Conservation (phyloP, 2,329 filamentous ascomycete species). For the Chaetomium strumarium region DNA sequence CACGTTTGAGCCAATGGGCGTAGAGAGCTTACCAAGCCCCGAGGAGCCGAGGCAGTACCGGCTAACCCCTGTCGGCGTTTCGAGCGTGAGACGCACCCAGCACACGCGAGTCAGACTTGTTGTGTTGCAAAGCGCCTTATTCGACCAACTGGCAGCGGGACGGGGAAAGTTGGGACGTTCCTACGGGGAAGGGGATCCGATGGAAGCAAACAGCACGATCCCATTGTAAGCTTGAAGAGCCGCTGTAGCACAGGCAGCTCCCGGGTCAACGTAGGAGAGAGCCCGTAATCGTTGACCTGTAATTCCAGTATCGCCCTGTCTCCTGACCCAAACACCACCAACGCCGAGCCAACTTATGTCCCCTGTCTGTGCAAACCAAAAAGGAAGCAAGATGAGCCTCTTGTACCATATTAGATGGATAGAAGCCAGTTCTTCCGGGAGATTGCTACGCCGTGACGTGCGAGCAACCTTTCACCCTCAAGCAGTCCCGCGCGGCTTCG, state of each 20-base stretch:
- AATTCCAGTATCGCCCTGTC: background rate
- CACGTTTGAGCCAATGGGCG: slow-evolving; percentile 11
- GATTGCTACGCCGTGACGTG: no score
- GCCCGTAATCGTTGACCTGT: background rate
- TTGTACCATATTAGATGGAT: background rate
- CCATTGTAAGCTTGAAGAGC: no score
- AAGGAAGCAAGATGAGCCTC: background rate
- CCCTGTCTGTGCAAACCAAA: background rate
- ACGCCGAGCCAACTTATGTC: slow-evolving; percentile 4
- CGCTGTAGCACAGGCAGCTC: no score
- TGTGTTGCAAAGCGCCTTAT: no score
- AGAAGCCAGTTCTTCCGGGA: background rate
- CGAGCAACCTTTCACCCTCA: slow-evolving; percentile 23
- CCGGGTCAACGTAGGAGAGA: no score
- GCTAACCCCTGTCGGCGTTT: background rate
- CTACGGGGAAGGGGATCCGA: no score
- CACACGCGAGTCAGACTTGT: background rate
- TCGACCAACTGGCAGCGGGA: no score
- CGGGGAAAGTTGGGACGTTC: no score
- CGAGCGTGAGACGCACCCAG: background rate
- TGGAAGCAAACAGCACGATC: background rate
- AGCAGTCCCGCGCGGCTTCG: slow-evolving; percentile 67
- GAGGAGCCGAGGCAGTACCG: slow-evolving; percentile 18
- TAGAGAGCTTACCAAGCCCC: slow-evolving; percentile 8
- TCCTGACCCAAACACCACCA: background rate